A percentile compares a stretch with the other conserved stretches of the same genome.
These are phyloP conservation scores for Yarrowia hollandica DNA, from an alignment of 805 yeast genomes.

Conservation along the genomic window DNA sequence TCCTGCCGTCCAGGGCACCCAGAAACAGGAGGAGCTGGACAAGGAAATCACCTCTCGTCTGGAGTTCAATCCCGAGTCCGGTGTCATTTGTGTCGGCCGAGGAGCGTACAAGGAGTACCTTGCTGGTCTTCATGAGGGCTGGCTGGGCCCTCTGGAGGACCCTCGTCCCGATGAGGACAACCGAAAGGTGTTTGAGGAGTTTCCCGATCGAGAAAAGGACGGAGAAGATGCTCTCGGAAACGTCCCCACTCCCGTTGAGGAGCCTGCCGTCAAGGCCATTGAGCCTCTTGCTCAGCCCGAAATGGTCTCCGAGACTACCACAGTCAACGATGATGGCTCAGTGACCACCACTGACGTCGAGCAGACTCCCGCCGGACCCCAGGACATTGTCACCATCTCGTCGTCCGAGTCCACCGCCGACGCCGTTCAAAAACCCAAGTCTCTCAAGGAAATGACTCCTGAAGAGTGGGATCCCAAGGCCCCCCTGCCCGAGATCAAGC, in stretches of 20 bases:
- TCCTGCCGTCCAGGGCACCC: background rate
- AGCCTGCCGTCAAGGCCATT: background rate
- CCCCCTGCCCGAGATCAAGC: conserved; percentile 38
- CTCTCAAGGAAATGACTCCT: background rate
- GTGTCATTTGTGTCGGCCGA: conserved; percentile 88
- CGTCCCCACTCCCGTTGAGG: background rate
- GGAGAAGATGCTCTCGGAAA: conserved; percentile 30
- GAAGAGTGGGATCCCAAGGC: conserved; percentile 12
- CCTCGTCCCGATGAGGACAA: conserved; percentile 40
- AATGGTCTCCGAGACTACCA: background rate
- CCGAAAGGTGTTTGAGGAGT: conserved; percentile 4
- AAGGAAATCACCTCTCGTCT: conserved; percentile 36
- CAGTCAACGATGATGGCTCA: background rate
- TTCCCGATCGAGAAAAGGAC: conserved; percentile 34
- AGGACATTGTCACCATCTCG: background rate
- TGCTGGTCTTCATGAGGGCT: conserved; percentile 89
- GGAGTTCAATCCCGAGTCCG: conserved; percentile 60
- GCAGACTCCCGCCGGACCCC: background rate
- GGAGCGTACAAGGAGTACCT: conserved; percentile 95
- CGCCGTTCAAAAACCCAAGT: background rate
- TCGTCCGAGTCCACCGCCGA: no score
- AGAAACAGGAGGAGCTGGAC: conserved; percentile 38
- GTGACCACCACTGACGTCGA: background rate
- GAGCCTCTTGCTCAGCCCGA: background rate
- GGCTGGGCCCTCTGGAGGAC: conserved; percentile 80